Conservation (phyloP, 257 asterid genomes). For the Capsicum rhomboideum region DNA sequence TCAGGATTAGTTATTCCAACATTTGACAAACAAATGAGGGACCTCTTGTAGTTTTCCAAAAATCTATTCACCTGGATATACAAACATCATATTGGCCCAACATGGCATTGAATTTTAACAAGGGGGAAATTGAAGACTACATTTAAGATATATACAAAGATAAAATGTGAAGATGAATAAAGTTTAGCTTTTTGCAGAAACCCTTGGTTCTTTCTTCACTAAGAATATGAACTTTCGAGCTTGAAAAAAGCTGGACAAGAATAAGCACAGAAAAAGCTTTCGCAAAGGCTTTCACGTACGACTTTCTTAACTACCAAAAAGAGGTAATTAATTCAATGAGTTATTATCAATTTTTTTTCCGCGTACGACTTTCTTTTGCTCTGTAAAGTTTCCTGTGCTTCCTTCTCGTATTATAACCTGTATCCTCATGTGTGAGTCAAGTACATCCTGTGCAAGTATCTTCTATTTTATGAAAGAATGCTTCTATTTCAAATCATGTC, state of each 20-base stretch:
- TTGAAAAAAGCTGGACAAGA: not conserved
- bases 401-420: not conserved
- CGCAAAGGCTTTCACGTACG: not conserved
- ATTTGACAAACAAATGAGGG: constrained; percentile 88
- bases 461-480: too few relatives aligned
- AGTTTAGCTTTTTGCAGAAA: not conserved
- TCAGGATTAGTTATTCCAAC: constrained; percentile 78
- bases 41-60: constrained; percentile 84
- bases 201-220: not conserved
- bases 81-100: not conserved
- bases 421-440: not conserved
- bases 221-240: not conserved
- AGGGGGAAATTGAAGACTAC: not conserved
- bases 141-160: not conserved
- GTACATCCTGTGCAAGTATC: not conserved
- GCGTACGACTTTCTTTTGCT: not conserved
- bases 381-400: not conserved
- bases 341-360: not conserved
- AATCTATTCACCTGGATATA: constrained; percentile 61
- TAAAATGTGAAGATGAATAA: not conserved
- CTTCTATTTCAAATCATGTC: too few relatives aligned
- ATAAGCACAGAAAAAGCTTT: not conserved
- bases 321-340: not conserved
- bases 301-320: not conserved
- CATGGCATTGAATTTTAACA: not conserved